Evolutionary conservation across 495 filamentous ascomycete species (phyloP).

Genomic region (Penicillium bovifimosum): DNA sequence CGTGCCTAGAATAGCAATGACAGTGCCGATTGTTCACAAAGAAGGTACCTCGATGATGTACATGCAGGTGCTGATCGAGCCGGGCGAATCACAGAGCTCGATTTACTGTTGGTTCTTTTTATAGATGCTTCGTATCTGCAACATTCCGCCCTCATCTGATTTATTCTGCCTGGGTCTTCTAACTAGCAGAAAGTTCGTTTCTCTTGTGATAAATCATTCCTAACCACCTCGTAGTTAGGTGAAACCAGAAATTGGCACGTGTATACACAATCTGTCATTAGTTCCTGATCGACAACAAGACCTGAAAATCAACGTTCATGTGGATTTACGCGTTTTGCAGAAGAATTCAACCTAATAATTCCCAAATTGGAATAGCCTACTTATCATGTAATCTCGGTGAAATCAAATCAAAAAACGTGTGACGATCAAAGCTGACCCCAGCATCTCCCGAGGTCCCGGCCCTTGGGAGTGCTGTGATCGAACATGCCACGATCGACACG

Average conservation of each 20-base stretch:
- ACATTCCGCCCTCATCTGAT: not conserved
- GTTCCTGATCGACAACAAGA: not conserved
- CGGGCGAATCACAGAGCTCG: constrained; percentile 5
- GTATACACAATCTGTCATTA: not conserved
- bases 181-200: no score
- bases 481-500: not conserved
- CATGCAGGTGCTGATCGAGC: not conserved
- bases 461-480: not conserved
- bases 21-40: not conserved
- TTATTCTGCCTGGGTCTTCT: not conserved
- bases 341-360: not conserved
- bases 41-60: not conserved
- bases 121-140: not conserved
- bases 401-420: not conserved
- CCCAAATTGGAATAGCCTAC: not conserved
- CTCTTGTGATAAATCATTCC: not conserved
- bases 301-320: not conserved
- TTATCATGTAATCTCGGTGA: not conserved
- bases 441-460: not conserved
- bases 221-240: not conserved
- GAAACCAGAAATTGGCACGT: not conserved
- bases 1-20: not conserved
- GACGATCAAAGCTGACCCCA: not conserved
- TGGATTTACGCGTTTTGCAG: not conserved
- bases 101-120: constrained; percentile 19